phyloP scores from a whole-genome alignment of 495 filamentous ascomycete species.

The Daldinia childiae region DNA sequence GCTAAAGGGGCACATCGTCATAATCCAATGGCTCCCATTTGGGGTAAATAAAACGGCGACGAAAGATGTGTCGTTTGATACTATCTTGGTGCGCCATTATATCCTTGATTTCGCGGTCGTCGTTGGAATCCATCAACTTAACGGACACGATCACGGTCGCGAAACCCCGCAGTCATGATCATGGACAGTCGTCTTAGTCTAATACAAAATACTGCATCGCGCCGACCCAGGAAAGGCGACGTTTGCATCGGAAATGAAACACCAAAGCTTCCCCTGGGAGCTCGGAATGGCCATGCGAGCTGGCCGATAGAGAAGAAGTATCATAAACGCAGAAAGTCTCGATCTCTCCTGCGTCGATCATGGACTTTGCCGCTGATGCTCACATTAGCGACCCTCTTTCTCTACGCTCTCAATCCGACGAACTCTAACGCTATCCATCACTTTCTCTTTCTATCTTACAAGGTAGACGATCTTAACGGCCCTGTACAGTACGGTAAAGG shows the following conservation, averaged over 20 bases:
- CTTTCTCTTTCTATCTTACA: neutral
- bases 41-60: neutral
- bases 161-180: neutral
- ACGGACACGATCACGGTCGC: neutral
- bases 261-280: neutral
- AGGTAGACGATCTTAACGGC: neutral
- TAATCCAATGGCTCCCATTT: no score
- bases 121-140: neutral
- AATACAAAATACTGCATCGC: neutral
- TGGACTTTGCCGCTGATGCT: slow-evolving; percentile 81
- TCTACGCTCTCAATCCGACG: slow-evolving; percentile 80
- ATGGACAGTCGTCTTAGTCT: neutral
- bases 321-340: slow-evolving; percentile 62
- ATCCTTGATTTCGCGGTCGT: neutral
- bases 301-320: slow-evolving; percentile 36
- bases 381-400: slow-evolving; percentile 65
- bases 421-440: neutral
- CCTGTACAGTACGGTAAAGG: neutral
- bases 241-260: neutral
- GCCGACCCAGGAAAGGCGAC: neutral
- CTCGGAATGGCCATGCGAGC: neutral
- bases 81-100: neutral
- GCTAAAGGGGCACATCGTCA: neutral
- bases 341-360: slow-evolving; percentile 68
- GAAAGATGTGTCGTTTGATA: neutral